These are phyloP conservation scores for Mucor ambiguus DNA, from an alignment of 371 early-diverging fungal species.

Conservation along the genomic window DNA sequence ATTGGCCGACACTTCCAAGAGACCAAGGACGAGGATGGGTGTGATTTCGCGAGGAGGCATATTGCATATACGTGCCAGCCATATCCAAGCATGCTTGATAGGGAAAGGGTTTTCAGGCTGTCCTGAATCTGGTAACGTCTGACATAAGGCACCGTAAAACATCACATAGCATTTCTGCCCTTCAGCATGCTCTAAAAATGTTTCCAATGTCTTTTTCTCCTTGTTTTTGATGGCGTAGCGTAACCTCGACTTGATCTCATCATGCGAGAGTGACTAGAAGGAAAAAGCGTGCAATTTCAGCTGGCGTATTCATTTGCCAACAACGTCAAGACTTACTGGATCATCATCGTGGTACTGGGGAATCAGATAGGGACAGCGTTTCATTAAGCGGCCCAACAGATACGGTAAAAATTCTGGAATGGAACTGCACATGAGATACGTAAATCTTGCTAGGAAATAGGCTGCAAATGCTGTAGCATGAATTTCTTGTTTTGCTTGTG, in stretches of 20 bases:
- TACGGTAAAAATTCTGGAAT: slow-evolving; percentile 69
- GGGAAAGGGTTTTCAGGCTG: slow-evolving; percentile 59
- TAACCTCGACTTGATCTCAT: slow-evolving; percentile 39
- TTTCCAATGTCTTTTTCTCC: slow-evolving; percentile 35
- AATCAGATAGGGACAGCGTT: slow-evolving; percentile 78
- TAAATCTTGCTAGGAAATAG: slow-evolving; percentile 73
- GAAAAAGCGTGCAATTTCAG: no score
- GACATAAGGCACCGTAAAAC: slow-evolving; percentile 78
- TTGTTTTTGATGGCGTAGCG: slow-evolving; percentile 57
- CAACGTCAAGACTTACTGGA: slow-evolving; percentile 55
- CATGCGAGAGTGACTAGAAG: slow-evolving; percentile 30
- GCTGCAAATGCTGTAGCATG: slow-evolving; percentile 64
- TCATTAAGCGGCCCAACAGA: slow-evolving; percentile 73
- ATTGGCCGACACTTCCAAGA: slow-evolving; percentile 61
- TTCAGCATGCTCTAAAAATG: slow-evolving; percentile 64
- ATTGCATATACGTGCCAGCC: slow-evolving; percentile 81
- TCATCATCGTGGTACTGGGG: slow-evolving; percentile 66
- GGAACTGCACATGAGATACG: slow-evolving; percentile 59
- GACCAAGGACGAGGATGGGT: slow-evolving; percentile 56
- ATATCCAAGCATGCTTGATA: slow-evolving; percentile 73
- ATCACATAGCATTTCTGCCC: slow-evolving; percentile 76
- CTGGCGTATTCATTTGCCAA: no score
- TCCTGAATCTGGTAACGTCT: slow-evolving; percentile 53
- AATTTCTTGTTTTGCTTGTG: slow-evolving; percentile 80
- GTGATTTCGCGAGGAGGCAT: slow-evolving; percentile 75